phyloP scores from a whole-genome alignment of 2,329 filamentous ascomycete genomes.

The Grosmannia serpens region DNA sequence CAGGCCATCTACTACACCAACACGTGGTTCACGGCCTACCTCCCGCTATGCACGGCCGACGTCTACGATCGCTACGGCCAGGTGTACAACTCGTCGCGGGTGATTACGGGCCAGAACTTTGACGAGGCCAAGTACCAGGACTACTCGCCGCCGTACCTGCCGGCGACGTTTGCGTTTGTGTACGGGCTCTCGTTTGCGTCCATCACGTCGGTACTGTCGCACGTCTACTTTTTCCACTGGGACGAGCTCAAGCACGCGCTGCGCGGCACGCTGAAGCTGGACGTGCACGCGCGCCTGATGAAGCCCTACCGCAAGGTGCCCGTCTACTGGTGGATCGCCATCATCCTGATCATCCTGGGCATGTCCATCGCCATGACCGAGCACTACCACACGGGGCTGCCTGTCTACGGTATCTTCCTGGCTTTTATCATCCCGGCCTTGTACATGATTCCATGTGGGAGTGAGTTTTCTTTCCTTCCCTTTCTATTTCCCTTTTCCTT shows the following conservation, averaged over 20 bases:
- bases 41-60: constrained; percentile 39
- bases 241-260: constrained; percentile 18
- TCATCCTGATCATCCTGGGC: constrained; percentile 21
- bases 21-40: constrained; percentile 37
- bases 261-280: constrained; percentile 17
- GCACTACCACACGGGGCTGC: constrained; percentile 32
- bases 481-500: not conserved
- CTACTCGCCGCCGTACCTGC: constrained; percentile 42
- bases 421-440: constrained; percentile 31
- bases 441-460: constrained; percentile 34
- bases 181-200: constrained; percentile 43
- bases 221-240: constrained; percentile 58
- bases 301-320: constrained; percentile 23
- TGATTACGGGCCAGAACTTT: constrained; percentile 33
- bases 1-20: constrained; percentile 35
- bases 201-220: constrained; percentile 25
- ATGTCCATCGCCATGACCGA: constrained; percentile 27
- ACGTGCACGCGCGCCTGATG: constrained; percentile 11
- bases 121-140: constrained; percentile 34
- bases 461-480: not conserved
- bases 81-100: constrained; percentile 34
- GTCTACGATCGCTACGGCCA: constrained; percentile 41
- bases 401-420: constrained; percentile 31
- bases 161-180: constrained; percentile 29
- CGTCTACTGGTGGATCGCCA: constrained; percentile 31